Evolutionary conservation across 257 asterid genomes (phyloP), one percentile per base, ranked within the genome.

Genomic region (Asclepias syriaca): DNA sequence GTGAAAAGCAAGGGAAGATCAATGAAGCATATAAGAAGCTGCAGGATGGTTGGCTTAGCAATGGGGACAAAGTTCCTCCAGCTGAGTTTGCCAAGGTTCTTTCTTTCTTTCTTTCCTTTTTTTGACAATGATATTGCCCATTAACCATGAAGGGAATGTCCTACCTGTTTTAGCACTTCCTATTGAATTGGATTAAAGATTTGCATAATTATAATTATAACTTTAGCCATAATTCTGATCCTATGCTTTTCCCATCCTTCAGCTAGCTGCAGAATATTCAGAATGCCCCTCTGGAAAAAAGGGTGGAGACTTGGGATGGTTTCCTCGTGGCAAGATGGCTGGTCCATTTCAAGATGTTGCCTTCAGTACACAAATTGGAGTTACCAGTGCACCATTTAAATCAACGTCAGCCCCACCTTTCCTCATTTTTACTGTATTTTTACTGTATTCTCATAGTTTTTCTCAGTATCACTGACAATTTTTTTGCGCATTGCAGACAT

Each of bases 281-380:
- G 99, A 95, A 83, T 95, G 99, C 71, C 98, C 99, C 15, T 95
- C 99, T 0, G 98, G 96, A 40, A 95, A 95, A 88, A 95, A 95
- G 73, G 99, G 99, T 43, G 98, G 99, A 22, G 99, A 95, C 67
- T 79, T 95, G 27, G 99, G 99, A 77, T 95, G 98, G 98, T 92
- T 95, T 76, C 99, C 99, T 1, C 97, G 99, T 43, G 98, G 99
- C 50, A 95, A 95, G 77, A 92, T 95, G 98, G 99, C 99, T 40
- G 98, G 99, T 65, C 99, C 99, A 1, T 95, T 95, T 85, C 99
- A 95, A 89, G 99, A 95, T 73, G 99, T 95, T 74, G 99, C 99
- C 27, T 95, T 95, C 74, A 88, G 79, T 87, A 88, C 99, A 22
- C 84, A 87, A 21, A 85, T 95, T 59, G 99, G 99, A 57, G 94